Conservation (phyloP, 495 filamentous ascomycete genomes). For the Margaritispora aquatica region DNA sequence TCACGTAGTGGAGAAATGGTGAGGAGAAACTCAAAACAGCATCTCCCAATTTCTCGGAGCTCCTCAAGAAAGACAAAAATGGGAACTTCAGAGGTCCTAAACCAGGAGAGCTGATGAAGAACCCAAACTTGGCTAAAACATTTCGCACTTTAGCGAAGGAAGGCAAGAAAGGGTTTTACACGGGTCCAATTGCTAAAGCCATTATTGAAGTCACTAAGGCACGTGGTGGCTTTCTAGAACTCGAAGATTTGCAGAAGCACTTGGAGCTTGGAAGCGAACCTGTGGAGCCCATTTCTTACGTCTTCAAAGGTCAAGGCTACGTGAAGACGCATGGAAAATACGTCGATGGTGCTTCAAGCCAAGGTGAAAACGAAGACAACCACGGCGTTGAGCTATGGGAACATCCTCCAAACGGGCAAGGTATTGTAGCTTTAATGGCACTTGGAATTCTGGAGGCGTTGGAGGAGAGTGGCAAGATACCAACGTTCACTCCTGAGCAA, state of each 20-base stretch:
- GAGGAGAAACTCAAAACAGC: constrained; percentile 57
- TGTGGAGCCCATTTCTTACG: constrained; percentile 72
- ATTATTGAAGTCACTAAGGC: constrained; percentile 71
- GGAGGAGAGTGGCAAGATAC: constrained; percentile 64
- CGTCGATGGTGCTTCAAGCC: constrained; percentile 34
- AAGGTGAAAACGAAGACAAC: constrained; percentile 38
- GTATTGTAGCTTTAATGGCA: constrained; percentile 90
- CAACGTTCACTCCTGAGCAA: constrained; percentile 56
- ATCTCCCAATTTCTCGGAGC: constrained; percentile 78
- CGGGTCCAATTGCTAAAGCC: constrained; percentile 71
- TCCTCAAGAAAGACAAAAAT: constrained; percentile 68
- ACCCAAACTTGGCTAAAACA: constrained; percentile 72
- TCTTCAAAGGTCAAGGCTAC: constrained; percentile 66
- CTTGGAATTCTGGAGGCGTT: constrained; percentile 85
- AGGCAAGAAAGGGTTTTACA: constrained; percentile 88
- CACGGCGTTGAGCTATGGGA: constrained; percentile 85
- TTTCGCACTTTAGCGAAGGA: constrained; percentile 74
- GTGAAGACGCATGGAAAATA: constrained; percentile 32
- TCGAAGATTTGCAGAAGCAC: constrained; percentile 76
- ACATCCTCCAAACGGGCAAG: constrained; percentile 96
- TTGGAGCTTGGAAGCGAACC: constrained; percentile 68
- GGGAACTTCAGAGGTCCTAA: constrained; percentile 62
- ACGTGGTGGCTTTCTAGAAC: constrained; percentile 69
- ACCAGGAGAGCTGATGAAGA: constrained; percentile 86
- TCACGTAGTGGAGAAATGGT: constrained; percentile 55